Base-by-base conservation (phyloP, 768 basidiomycete genomes). In the Zangia roseola region DNA sequence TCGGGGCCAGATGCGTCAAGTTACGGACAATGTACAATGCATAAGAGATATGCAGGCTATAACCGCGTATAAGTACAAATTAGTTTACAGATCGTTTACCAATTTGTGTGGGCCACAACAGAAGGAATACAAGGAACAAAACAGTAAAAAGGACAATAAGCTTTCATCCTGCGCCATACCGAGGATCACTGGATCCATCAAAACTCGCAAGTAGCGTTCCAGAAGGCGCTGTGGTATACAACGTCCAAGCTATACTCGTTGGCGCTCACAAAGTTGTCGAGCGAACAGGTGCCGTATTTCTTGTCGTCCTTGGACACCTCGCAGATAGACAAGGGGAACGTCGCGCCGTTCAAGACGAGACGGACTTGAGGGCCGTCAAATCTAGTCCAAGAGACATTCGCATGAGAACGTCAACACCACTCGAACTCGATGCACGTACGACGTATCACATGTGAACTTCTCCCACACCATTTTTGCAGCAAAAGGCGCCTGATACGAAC, bases 381-480 rank as follows among this genome's bases (percentile, higher is more conserved):
- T 13, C 65, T 64, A 35, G 4, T 13, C 30, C 13, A n/a, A n/a
- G 13, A 31, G 3, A 7, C 26, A 10, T 28, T 31, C 7, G 30
- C 30, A 6, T 31, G 13, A 31, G 30, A 31, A 6, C 13, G 13
- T 14, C 30, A 14, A 31, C 13, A 6, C 12, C 13, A 6, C 13
- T 31, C 14, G 12, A 14, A 14, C 30, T 3, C 12, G 30, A 14
- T 31, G 10, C 5, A 59, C 63, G 33, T 30, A 70, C 70, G 69
- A 71, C n/a, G 54, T 52, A 25, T 56, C 39, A 59, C 74, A 75
- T 4, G 61, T 59, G 55, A 73, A 75, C 53, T 57, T 67, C 58
- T 75, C 74, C 72, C 72, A 75, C 16, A 71, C 47, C 69, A 76
- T 74, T 28, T 61, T 64, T 25, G 72, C 73, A 19, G 59, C 73